Conservation (phyloP, 805 yeast genomes). For the Ogataea paraovalis region DNA sequence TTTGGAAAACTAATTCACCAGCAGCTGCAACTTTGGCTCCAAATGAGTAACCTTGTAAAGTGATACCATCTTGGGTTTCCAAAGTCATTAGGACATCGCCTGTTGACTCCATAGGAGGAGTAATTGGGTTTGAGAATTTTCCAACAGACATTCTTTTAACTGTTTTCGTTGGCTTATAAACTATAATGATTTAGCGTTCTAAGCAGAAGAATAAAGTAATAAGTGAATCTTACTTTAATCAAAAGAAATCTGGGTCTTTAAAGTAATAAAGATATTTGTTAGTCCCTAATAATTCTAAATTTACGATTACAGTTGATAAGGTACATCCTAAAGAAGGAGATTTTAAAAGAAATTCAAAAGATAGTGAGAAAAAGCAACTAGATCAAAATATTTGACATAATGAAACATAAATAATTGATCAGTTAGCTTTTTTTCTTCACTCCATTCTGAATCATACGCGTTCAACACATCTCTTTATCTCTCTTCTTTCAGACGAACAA, state of each 20-base stretch:
- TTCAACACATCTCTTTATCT: neutral
- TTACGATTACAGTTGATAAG: neutral
- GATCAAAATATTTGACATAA: neutral
- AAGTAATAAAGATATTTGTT: too few species aligned
- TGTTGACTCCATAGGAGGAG: slow-evolving; percentile 83
- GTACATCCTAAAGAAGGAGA: neutral
- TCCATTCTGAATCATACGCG: neutral
- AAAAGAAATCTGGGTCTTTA: too few species aligned
- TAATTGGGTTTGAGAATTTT: slow-evolving; percentile 71
- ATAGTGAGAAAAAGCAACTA: neutral
- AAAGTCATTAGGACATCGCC: slow-evolving; percentile 82
- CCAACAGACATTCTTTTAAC: slow-evolving; percentile 31
- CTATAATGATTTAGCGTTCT: neutral
- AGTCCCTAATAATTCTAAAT: neutral
- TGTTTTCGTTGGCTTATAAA: too few species aligned
- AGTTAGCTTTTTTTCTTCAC: neutral
- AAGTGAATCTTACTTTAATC: too few species aligned
- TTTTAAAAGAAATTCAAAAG: neutral
- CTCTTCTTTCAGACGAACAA: neutral
- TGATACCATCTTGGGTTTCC: slow-evolving; percentile 82
- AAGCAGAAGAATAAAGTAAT: neutral
- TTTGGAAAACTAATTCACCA: slow-evolving; percentile 98
- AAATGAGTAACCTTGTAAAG: slow-evolving; percentile 91
- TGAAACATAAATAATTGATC: neutral
- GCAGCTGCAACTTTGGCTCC: slow-evolving; percentile 89